phyloP scores from a whole-genome alignment of 257 asterid species.

The Ilex asprella region DNA sequence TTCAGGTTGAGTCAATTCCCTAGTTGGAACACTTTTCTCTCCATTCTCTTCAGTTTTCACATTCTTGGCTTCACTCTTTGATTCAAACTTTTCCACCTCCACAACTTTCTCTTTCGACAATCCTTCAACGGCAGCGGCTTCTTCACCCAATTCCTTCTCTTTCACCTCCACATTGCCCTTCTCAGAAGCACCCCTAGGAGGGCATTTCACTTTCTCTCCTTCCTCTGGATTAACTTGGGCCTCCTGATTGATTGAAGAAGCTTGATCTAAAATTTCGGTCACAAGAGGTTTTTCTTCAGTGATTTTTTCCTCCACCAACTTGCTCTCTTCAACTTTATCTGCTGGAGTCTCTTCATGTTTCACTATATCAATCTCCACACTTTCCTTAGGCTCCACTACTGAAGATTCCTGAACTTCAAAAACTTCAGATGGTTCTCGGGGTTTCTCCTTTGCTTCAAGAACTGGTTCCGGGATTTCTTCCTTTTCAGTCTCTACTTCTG shows the following conservation, averaged over 20 bases:
- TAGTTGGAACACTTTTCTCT: constrained; percentile 21
- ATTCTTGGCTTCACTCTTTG: constrained; percentile 17
- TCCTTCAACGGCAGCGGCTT: constrained; percentile 13
- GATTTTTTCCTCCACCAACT: constrained; percentile 2
- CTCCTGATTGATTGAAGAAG: constrained; percentile 13
- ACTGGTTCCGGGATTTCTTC: constrained; percentile 20
- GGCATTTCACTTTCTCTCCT: constrained; percentile 10
- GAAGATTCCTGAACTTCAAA: constrained; percentile 22
- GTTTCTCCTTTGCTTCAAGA: constrained; percentile 30
- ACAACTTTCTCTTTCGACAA: constrained; percentile 15
- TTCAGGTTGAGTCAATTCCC: constrained; percentile 19
- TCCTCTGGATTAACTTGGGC: constrained; percentile 15
- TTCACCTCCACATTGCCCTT: constrained; percentile 14
- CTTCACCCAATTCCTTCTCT: constrained; percentile 18
- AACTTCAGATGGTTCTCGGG: constrained; percentile 17
- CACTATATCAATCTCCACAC: constrained; percentile 17
- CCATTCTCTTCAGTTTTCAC: constrained; percentile 13
- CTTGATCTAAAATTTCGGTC: constrained; percentile 18
- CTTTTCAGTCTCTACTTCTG: constrained; percentile 16
- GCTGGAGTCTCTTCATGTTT: constrained; percentile 10
- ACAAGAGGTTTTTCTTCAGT: constrained; percentile 18
- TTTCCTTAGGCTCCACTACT: constrained; percentile 19
- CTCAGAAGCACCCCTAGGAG: constrained; percentile 13
- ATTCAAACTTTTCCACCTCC: constrained; percentile 18
- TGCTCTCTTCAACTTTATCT: constrained; percentile 18